Evolutionary conservation across 768 basidiomycete genomes (phyloP), one percentile per base, ranked within the genome.

Genomic region (Trichaptum fuscoviolaceum): DNA sequence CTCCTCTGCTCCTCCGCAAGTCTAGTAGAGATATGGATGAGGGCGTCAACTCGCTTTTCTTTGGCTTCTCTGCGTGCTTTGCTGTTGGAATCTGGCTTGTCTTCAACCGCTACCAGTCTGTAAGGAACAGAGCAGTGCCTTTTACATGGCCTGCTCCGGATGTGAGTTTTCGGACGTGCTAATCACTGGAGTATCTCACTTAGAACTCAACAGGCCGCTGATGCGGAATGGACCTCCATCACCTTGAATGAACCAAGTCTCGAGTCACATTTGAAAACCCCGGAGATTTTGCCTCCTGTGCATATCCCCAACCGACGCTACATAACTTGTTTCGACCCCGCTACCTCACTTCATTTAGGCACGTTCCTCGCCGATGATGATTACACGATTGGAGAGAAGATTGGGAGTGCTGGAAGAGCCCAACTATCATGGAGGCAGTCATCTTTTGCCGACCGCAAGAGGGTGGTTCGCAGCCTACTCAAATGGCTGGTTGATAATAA

Each of bases 401-500:
- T 99, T 69, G 67, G 71, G 8, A 77, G 73, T 27, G 93, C 95
- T 0, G 78, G 80, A 17, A 70, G 74, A 0, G 93, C 95, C 0
- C 93, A 95, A 74, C 78, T 80, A 63, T 69, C 70, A n/a, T 97
- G 95, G 95, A 82, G 82, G 23, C 72, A 83, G 8, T 93, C 89
- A 20, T 86, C 87, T 0, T 98, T 95, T 74, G 81, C 83, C 0
- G 86, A 96, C 70, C 83, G 97, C 57, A 82, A 90, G 74, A 85
- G 91, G 68, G 91, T 99, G 57, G 80, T 99, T 73, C 81, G 93
- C 63, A 96, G 92, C 72, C 74, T 99, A 68, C 81, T 95, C 73
- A 92, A 91, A 69, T 99, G 96, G 96, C 81, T 96, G 6, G 88
- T 98, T 35, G 88, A 91, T 69, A 95, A 99, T 72, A 92, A 95